Percentiles rank a stretch among this genome's conserved stretches.
Evolutionary conservation across 2,329 filamentous ascomycete species (phyloP).

Genomic region (Eurotiales sp.): DNA sequence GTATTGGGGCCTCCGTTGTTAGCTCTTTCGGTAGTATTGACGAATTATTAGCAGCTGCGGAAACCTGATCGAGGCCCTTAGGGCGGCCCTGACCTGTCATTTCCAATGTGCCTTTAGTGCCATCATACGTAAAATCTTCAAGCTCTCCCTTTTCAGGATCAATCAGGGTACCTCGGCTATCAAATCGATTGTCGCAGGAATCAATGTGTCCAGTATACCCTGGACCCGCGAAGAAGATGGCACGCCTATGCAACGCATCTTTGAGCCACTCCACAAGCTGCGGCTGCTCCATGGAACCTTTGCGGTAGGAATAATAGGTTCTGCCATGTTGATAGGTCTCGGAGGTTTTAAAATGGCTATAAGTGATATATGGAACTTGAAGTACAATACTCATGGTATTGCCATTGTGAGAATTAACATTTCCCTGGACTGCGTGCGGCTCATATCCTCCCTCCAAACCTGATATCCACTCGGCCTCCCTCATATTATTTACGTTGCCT

Average conservation of each 20-base stretch:
- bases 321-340: conserved; percentile 1
- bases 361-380: conserved; percentile 11
- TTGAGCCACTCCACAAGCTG: conserved; percentile 2
- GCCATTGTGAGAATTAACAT: not conserved
- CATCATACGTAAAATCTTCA: conserved; percentile 4
- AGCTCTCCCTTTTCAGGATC: not conserved
- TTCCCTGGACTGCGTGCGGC: not conserved
- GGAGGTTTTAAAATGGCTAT: conserved; percentile 9
- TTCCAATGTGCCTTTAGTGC: not conserved
- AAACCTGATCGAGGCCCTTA: not conserved
- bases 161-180: not conserved
- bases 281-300: conserved; percentile 2
- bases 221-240: not conserved
- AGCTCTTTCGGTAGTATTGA: not conserved
- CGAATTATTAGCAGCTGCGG: no score
- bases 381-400: not conserved
- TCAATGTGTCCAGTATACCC: not conserved
- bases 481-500: not conserved
- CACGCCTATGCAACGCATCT: not conserved
- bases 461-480: not conserved
- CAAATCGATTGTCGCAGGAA: not conserved
- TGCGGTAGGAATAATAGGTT: conserved; percentile 8
- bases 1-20: no score
- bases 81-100: not conserved
- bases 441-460: conserved; percentile 10